Percentiles rank a stretch among this genome's conserved stretches.
phyloP scores from a whole-genome alignment of 2,329 filamentous ascomycete species.

The Colletotrichum gigasporum region DNA sequence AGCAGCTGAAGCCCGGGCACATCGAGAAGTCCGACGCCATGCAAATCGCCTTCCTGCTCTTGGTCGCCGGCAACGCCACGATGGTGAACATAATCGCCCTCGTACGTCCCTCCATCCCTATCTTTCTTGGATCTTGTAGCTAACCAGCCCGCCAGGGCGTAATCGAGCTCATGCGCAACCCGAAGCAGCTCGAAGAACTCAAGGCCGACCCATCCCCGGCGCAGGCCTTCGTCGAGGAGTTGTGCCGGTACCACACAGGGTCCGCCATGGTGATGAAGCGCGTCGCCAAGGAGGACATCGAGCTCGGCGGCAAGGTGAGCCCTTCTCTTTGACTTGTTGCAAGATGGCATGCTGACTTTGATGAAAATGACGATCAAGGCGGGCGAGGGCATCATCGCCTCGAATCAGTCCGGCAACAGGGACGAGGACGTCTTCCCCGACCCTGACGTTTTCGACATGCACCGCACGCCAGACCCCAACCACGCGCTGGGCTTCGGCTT shows the following conservation, averaged over 20 bases:
- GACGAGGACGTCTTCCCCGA: conserved; percentile 54
- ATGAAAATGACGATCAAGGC: conserved; percentile 46
- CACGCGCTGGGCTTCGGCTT: conserved; percentile 56
- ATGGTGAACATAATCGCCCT: conserved; percentile 62
- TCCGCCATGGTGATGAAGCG: conserved; percentile 57
- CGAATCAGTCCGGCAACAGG: conserved; percentile 57
- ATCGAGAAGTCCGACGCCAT: conserved; percentile 52
- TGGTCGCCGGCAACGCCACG: conserved; percentile 61
- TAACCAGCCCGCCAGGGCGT: conserved; percentile 46
- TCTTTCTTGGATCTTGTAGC: rapidly evolving
- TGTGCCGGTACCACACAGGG: conserved; percentile 58
- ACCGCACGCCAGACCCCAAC: conserved; percentile 43
- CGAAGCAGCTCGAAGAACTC: conserved; percentile 50
- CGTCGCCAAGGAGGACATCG: conserved; percentile 56
- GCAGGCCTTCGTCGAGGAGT: conserved; percentile 54
- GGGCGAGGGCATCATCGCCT: conserved; percentile 56
- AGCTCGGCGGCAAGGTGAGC: conserved; percentile 50
- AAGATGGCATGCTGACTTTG: background rate
- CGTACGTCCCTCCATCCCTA: conserved; percentile 34
- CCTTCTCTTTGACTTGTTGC: background rate
- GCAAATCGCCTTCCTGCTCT: conserved; percentile 58
- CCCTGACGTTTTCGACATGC: conserved; percentile 54
- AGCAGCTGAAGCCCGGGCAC: conserved; percentile 50
- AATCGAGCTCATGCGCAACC: conserved; percentile 53
- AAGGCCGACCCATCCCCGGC: conserved; percentile 49